phyloP scores from a whole-genome alignment of 2,329 filamentous ascomycete genomes.

The Emericellopsis cladophorae region DNA sequence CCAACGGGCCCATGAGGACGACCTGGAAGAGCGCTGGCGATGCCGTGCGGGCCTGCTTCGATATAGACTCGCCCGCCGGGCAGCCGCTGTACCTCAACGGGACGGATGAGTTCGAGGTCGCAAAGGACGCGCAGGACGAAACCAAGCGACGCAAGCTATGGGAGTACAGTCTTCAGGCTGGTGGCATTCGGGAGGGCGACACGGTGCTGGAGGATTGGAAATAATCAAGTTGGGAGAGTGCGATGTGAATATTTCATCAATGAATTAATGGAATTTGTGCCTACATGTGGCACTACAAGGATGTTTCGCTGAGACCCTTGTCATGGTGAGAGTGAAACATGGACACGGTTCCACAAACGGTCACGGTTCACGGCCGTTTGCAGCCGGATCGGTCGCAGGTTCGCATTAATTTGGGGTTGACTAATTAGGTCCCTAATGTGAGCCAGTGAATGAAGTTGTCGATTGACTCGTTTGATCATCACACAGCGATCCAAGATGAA shows the following conservation, averaged over 20 bases:
- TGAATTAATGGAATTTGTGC: no score
- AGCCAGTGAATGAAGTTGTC: no score
- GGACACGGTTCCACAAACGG: no score
- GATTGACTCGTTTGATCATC: no score
- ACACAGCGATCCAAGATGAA: no score
- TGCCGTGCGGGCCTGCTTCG: slow-evolving; percentile 16
- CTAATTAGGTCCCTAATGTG: no score
- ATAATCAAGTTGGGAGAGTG: slow-evolving; percentile 3
- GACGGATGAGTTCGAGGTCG: slow-evolving; percentile 12
- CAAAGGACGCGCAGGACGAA: slow-evolving; percentile 15
- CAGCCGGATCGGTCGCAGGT: no score
- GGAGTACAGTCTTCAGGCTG: slow-evolving; percentile 13
- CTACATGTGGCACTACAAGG: no score
- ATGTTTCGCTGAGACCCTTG: no score
- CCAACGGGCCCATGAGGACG: slow-evolving; percentile 17
- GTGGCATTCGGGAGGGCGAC: slow-evolving; percentile 11
- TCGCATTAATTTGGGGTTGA: no score
- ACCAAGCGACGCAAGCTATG: slow-evolving; percentile 16
- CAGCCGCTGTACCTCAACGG: slow-evolving; percentile 21
- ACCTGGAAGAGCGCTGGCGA: slow-evolving; percentile 19
- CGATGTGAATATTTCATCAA: neutral
- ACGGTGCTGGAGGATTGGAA: slow-evolving; percentile 14
- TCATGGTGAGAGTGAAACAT: no score
- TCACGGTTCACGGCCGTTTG: no score
- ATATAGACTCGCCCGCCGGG: slow-evolving; percentile 11